Evolutionary conservation across 176 grass and related monocot species (phyloP), one percentile per base, ranked within the genome.

Genomic region (Oryza glumipatula): DNA sequence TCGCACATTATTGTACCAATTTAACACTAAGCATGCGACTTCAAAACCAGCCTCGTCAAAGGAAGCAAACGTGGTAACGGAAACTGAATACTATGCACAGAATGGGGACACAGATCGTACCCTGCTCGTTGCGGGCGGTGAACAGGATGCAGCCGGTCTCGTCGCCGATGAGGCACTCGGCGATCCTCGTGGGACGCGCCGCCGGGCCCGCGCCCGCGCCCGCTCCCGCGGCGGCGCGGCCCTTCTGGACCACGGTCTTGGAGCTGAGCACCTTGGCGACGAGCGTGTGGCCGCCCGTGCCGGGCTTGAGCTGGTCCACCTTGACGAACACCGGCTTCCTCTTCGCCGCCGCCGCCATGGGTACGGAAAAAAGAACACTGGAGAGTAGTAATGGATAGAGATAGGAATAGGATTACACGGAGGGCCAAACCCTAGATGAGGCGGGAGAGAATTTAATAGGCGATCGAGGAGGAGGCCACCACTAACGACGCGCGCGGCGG

Each of bases 161-260:
- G 43, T 97, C 94, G 33, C 94, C 94, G 75, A 97, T 83, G 43
- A 97, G 78, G 91, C 94, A 97, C 87, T 97, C 91, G 33, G 89
- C 84, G 77, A 97, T 92, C 84, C 77, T 89, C 10, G 89, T 89
- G 17, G 87, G 80, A 26, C 88, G 77, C 5, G 78, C 76, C 33
- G 63, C 87, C 1, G 87, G 76, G 45, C 69, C 76, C 11, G 75
- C 60, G 69, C 23, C 23, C 23, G 23, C 23, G 24, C 79, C 58
- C 6, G 52, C 16, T 5, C 17, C 86, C 9, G 86, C 83, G 52
- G 33, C 73, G 46, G 74, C 78, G 30, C 84, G 88, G 63, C 84
- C 94, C 80, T 94, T 97, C 74, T 93, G 77, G 22, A 91, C 77
- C 65, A 97, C 91, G 15, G 89, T 87, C 65, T 88, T 91, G 75